A percentile compares a stretch with the other conserved stretches of the same genome.
Evolutionary conservation across 164 flowering plant species (phyloP).

Genomic region (Stephania yunnanensis): DNA sequence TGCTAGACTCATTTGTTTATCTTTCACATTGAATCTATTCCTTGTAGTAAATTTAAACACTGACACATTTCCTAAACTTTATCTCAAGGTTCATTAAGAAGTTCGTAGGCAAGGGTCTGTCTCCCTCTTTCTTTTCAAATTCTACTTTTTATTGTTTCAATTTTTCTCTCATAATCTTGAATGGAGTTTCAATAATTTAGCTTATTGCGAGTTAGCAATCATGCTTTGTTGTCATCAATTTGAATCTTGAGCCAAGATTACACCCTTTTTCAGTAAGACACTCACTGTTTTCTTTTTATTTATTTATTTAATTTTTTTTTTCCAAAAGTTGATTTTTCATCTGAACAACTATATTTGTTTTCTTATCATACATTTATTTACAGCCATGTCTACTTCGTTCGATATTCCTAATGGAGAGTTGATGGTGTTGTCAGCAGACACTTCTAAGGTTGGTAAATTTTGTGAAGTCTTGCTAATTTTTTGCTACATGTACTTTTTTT

Average conservation of each 20-base stretch:
- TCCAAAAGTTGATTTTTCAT: too few relatives aligned
- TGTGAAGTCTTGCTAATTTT: neutral
- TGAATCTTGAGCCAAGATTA: neutral
- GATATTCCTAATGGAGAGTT: slow-evolving; percentile 38
- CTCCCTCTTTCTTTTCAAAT: neutral
- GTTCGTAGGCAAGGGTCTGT: too few relatives aligned
- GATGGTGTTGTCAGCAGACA: slow-evolving; percentile 29
- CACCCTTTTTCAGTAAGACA: neutral
- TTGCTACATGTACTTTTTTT: slow-evolving; percentile 1
- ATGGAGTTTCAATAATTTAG: neutral
- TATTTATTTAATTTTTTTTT: too few relatives aligned
- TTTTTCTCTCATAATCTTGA: neutral
- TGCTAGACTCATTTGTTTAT: too few relatives aligned
- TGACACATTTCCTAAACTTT: too few relatives aligned
- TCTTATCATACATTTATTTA: slow-evolving; percentile 14
- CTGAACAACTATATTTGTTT: too few relatives aligned
- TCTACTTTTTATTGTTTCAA: neutral
- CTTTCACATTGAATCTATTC: too few relatives aligned
- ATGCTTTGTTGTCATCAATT: neutral
- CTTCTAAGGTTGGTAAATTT: slow-evolving; percentile 47
- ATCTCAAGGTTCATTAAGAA: too few relatives aligned
- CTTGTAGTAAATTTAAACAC: too few relatives aligned
- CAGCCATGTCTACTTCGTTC: slow-evolving; percentile 34
- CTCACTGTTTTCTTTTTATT: neutral
- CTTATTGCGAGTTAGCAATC: neutral